Conservation (phyloP, 1,139 yeast genomes). For the Spathaspora jeffriesii region DNA sequence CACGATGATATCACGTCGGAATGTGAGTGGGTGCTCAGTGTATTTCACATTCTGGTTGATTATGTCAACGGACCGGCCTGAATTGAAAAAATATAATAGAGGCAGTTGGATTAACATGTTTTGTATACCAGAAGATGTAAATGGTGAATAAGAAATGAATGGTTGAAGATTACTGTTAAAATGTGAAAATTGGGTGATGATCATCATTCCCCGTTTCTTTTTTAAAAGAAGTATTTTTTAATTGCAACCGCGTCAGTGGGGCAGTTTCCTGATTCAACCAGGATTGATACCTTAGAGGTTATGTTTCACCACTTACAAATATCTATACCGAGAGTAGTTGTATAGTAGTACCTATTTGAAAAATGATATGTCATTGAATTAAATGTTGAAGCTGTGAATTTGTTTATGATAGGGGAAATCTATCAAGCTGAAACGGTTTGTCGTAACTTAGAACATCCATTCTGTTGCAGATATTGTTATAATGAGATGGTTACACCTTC, state of each 20-base stretch:
- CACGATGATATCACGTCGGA: background rate
- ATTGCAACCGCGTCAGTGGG: background rate
- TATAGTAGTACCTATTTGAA: too few relatives aligned
- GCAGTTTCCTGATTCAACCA: background rate
- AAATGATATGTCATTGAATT: too few relatives aligned
- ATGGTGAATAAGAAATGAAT: too few relatives aligned
- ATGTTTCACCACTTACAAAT: background rate
- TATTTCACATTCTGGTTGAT: background rate
- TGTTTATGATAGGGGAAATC: too few relatives aligned
- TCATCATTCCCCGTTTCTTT: background rate
- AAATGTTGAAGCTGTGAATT: too few relatives aligned
- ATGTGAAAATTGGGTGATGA: background rate
- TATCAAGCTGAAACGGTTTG: too few relatives aligned
- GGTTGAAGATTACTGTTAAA: too few relatives aligned
- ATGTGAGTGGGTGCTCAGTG: background rate
- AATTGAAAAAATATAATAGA: background rate
- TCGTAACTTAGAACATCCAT: too few relatives aligned
- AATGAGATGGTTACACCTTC: too few relatives aligned
- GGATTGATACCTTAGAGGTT: background rate
- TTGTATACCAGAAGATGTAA: too few relatives aligned
- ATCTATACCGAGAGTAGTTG: too few relatives aligned
- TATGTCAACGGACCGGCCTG: background rate
- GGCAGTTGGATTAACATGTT: constrained; percentile 1
- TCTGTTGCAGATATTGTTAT: too few relatives aligned
- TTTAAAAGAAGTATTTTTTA: background rate